phyloP scores from a whole-genome alignment of 495 filamentous ascomycete genomes.

The Cenococcum geophilum region DNA sequence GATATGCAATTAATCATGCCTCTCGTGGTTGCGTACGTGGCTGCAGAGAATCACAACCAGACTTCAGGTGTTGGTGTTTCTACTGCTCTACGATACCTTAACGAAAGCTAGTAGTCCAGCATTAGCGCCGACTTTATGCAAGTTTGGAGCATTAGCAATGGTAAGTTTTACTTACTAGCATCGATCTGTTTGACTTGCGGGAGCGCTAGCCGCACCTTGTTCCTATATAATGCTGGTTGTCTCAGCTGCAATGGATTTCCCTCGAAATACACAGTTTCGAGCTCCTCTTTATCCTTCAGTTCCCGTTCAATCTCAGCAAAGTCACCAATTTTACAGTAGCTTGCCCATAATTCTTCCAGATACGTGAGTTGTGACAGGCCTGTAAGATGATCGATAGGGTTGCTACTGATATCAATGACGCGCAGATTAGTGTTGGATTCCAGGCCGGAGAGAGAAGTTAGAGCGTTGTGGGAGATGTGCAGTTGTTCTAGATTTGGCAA shows the following conservation, averaged over 20 bases:
- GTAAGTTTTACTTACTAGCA: slow-evolving; percentile 47
- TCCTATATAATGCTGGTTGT: slow-evolving; percentile 73
- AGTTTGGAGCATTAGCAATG: not conserved
- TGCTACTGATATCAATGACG: slow-evolving; percentile 85
- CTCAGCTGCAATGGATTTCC: slow-evolving; percentile 82
- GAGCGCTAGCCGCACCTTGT: slow-evolving; percentile 82
- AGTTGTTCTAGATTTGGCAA: slow-evolving; percentile 85
- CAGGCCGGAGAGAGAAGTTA: slow-evolving; percentile 70
- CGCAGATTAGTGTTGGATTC: slow-evolving; percentile 61
- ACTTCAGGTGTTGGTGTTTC: too few species aligned
- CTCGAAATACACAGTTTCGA: slow-evolving; percentile 95
- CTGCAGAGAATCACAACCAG: too few species aligned
- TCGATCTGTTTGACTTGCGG: slow-evolving; percentile 90
- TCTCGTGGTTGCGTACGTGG: too few species aligned
- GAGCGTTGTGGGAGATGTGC: slow-evolving; percentile 96
- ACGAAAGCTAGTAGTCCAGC: too few species aligned
- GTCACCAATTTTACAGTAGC: slow-evolving; percentile 71
- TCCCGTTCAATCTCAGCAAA: slow-evolving; percentile 81
- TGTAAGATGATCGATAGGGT: slow-evolving; percentile 68
- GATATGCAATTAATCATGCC: too few species aligned
- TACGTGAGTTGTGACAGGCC: slow-evolving; percentile 62
- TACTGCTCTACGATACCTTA: too few species aligned
- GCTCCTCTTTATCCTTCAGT: slow-evolving; percentile 65
- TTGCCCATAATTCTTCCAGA: slow-evolving; percentile 92
- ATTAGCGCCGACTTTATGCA: too few species aligned